Evolutionary conservation across 116 monocot genomes (phyloP), one percentile per base, ranked within the genome.

Genomic region (Thalassia testudinum): DNA sequence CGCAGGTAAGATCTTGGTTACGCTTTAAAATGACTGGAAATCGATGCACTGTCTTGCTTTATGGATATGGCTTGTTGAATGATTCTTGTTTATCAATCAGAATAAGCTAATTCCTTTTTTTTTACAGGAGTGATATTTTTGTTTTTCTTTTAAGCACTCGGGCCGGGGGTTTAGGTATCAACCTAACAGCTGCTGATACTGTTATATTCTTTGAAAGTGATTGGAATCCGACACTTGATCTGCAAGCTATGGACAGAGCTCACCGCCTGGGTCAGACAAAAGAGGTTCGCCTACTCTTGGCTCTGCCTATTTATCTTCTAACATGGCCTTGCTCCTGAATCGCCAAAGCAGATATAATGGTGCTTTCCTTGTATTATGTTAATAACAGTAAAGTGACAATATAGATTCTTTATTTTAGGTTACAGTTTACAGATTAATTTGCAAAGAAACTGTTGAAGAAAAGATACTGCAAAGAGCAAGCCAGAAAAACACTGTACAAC

Each of bases 121-220:
- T 18, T 62, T 52, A 12, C 78, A 97, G 89, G 70, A 88, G 68
- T 52, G 97, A 97, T 57, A 76, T 97, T 54, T 97, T 97, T 81
- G 97, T 97, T 44, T 97, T 97, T 68, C 75, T 97, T 60, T 63
- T 97, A 43, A 97, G 97, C 56, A 97, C 97, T 17, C 84, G 97
- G 78, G 97, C 97, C 56, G 89, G 97, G 68, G 97, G 97, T 21
- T 70, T 97, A 27, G 97, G 97, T 72, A 97, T 97, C 25, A 97
- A 97, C 62, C 56, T 97, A 56, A 97, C 97, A 14, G 97, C 97
- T 58, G 97, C 89, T 66, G 97, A 97, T 64, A 97, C 97, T 49
- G 97, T 97, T 54, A 97, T 97, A 47, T 97, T 97, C 28, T 97
- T 88, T 68, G 97, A 97, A 75, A 97, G 75, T 71, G 97, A 97